A percentile compares a stretch with the other conserved stretches of the same genome.
These are phyloP conservation scores for Clonostachys chloroleuca DNA, from an alignment of 2,329 filamentous ascomycete species.

Conservation along the genomic window DNA sequence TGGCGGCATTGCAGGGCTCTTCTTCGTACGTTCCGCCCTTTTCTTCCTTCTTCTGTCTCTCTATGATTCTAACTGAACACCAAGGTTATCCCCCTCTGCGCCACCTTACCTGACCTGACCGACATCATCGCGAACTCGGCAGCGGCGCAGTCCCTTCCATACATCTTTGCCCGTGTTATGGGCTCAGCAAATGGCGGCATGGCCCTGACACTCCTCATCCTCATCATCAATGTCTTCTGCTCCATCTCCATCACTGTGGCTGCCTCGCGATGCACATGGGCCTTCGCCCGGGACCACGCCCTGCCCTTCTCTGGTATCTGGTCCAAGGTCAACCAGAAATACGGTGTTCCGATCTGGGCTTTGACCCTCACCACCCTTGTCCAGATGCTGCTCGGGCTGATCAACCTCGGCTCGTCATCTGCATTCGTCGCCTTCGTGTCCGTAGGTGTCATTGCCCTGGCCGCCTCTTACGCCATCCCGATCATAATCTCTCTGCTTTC, in stretches of 20 bases:
- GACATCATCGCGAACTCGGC: no score
- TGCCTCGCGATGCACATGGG: slow-evolving; percentile 46
- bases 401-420: slow-evolving; percentile 57
- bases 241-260: slow-evolving; percentile 43
- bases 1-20: no score
- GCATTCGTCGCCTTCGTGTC: slow-evolving; percentile 66
- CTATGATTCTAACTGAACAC: no score
- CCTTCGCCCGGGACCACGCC: slow-evolving; percentile 47
- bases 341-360: slow-evolving; percentile 40
- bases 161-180: no score
- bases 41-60: no score
- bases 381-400: slow-evolving; percentile 23
- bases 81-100: no score
- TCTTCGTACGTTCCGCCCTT: no score
- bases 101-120: no score
- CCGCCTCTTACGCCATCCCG: slow-evolving; percentile 68
- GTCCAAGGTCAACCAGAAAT: slow-evolving; percentile 32
- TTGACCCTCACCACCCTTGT: slow-evolving; percentile 14
- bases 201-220: slow-evolving; percentile 5
- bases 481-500: slow-evolving; percentile 61
- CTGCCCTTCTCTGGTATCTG: slow-evolving; percentile 38
- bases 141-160: no score
- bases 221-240: slow-evolving; percentile 50
- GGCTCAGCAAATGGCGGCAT: no score
- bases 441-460: slow-evolving; percentile 62